These are phyloP conservation scores for Cyclanthera cordifolia DNA, from an alignment of 306 rosid species.

Conservation along the genomic window DNA sequence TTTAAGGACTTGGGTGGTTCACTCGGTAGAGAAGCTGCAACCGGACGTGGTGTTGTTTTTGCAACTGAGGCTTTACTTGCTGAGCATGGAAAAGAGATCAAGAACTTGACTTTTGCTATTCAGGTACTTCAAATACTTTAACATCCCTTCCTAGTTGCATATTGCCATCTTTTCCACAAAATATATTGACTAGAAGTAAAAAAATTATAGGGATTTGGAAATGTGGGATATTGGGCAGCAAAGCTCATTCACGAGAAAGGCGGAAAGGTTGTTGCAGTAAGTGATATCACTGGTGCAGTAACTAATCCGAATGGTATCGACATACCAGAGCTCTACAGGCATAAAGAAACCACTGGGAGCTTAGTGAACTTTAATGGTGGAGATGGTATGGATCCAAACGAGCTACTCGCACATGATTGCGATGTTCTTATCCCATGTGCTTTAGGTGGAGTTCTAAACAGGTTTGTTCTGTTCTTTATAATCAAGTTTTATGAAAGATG, in stretches of 20 bases:
- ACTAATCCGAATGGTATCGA: slow-evolving; percentile 37
- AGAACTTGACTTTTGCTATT: slow-evolving; percentile 38
- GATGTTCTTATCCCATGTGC: slow-evolving; percentile 55
- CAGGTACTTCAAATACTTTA: slow-evolving; percentile 25
- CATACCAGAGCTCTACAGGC: slow-evolving; percentile 27
- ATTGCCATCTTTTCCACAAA: background rate
- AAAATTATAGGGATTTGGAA: slow-evolving; percentile 68
- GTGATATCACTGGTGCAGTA: slow-evolving; percentile 50
- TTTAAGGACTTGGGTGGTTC: slow-evolving; percentile 54
- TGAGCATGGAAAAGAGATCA: slow-evolving; percentile 39
- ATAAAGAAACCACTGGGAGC: slow-evolving; percentile 35
- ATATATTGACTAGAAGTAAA: background rate
- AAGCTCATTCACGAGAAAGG: slow-evolving; percentile 40
- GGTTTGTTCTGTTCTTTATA: slow-evolving; percentile 19
- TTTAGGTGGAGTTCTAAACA: slow-evolving; percentile 55
- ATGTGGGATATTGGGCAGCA: slow-evolving; percentile 64
- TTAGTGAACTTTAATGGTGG: slow-evolving; percentile 32
- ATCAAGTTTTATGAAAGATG: background rate
- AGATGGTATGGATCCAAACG: slow-evolving; percentile 32
- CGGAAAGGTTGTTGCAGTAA: slow-evolving; percentile 42
- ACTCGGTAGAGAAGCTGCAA: slow-evolving; percentile 59
- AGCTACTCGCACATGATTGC: slow-evolving; percentile 38
- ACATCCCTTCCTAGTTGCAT: background rate
- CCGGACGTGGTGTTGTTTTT: slow-evolving; percentile 51
- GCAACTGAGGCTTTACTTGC: slow-evolving; percentile 54